A percentile compares a stretch with the other conserved stretches of the same genome.
Conservation (phyloP, 2,329 filamentous ascomycete genomes). For the Aspergillus fumigatus region DNA sequence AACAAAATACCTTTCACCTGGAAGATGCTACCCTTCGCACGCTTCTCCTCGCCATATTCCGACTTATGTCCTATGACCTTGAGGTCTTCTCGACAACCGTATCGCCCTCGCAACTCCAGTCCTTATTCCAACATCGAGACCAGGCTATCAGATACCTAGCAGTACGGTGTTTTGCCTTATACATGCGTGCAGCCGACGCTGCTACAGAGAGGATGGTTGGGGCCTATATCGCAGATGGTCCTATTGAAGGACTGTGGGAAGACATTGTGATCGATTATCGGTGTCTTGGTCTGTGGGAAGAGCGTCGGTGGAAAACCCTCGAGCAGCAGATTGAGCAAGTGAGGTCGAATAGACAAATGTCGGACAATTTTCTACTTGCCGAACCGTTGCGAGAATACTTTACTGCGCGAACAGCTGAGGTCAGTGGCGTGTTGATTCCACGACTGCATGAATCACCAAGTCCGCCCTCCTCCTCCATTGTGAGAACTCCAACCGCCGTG, state of each 20-base stretch:
- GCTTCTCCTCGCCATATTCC: conserved; percentile 66
- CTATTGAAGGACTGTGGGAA: conserved; percentile 69
- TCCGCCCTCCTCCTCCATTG: conserved; percentile 50
- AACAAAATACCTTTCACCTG: conserved; percentile 27
- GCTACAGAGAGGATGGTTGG: conserved; percentile 68
- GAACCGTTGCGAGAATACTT: conserved; percentile 36
- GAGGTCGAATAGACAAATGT: conserved; percentile 19
- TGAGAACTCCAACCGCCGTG: conserved; percentile 68
- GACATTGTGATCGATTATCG: conserved; percentile 70
- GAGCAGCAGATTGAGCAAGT: conserved; percentile 21
- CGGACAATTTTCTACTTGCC: conserved; percentile 20
- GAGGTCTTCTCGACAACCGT: conserved; percentile 62
- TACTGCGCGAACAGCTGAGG: conserved; percentile 58
- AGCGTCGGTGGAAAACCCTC: conserved; percentile 49
- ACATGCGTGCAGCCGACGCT: conserved; percentile 73
- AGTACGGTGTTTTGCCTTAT: conserved; percentile 72
- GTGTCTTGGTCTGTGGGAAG: conserved; percentile 64
- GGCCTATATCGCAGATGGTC: conserved; percentile 59
- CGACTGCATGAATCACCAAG: conserved; percentile 46
- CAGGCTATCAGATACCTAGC: conserved; percentile 71
- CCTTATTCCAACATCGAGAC: conserved; percentile 58
- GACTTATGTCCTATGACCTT: conserved; percentile 73
- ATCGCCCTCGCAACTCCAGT: conserved; percentile 63
- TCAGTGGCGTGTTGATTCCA: conserved; percentile 65
- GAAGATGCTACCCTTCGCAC: conserved; percentile 38